phyloP scores from a whole-genome alignment of 2,329 filamentous ascomycete species.

The Fusarium siculi region DNA sequence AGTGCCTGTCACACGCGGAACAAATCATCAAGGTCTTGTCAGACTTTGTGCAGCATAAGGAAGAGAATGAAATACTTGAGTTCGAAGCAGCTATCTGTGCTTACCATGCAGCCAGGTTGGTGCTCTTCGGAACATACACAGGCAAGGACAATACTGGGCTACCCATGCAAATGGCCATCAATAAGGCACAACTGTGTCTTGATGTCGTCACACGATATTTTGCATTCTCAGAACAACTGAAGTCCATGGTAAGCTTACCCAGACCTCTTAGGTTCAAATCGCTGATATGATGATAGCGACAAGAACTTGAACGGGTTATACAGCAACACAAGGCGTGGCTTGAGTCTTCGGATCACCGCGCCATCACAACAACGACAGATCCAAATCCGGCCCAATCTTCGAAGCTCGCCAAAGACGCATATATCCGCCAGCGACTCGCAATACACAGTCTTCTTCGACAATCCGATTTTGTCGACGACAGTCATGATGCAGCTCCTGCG shows the following conservation, averaged over 20 bases:
- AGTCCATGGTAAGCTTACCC: slow-evolving; percentile 33
- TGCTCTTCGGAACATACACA: slow-evolving; percentile 49
- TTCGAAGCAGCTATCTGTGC: slow-evolving; percentile 56
- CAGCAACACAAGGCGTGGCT: slow-evolving; percentile 41
- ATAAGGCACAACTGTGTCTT: slow-evolving; percentile 40
- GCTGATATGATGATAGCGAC: slow-evolving; percentile 19
- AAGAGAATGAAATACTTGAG: slow-evolving; percentile 48
- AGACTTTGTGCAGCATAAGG: slow-evolving; percentile 49
- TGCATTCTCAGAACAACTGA: slow-evolving; percentile 44
- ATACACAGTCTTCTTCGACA: slow-evolving; percentile 55
- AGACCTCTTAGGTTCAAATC: fast-evolving
- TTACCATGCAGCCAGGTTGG: slow-evolving; percentile 54
- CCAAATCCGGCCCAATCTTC: slow-evolving; percentile 12
- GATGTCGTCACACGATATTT: slow-evolving; percentile 43
- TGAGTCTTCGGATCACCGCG: slow-evolving; percentile 37
- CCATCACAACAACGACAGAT: slow-evolving; percentile 25
- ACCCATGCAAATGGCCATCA: slow-evolving; percentile 43
- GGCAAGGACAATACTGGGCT: slow-evolving; percentile 40
- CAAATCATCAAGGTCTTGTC: slow-evolving; percentile 50
- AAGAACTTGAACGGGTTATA: slow-evolving; percentile 43
- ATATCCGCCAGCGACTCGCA: slow-evolving; percentile 48
- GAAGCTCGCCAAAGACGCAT: slow-evolving; percentile 37
- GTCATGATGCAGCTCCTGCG: slow-evolving; percentile 46
- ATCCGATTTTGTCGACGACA: slow-evolving; percentile 54
- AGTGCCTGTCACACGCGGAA: slow-evolving; percentile 53